phyloP scores from a whole-genome alignment of 768 basidiomycete genomes.

The Pulveroboletus ravenelii region DNA sequence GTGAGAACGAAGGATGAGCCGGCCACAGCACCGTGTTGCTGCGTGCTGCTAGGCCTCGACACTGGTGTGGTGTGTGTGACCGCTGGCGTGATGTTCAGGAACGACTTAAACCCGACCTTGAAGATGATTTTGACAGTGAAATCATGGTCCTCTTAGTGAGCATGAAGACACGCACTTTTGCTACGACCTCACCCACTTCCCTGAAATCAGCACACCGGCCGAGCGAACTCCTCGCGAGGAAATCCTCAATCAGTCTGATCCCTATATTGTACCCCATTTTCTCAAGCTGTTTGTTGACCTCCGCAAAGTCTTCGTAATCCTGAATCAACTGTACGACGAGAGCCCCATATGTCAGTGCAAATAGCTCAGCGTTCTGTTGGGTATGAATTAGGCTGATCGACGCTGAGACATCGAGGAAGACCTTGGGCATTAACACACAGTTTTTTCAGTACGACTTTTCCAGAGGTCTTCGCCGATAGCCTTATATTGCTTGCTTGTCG shows the following conservation, averaged over 20 bases:
- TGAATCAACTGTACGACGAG: slow-evolving; percentile 98
- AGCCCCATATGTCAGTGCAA: slow-evolving; percentile 94
- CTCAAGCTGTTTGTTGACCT: slow-evolving; percentile 94
- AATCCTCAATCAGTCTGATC: slow-evolving; percentile 93
- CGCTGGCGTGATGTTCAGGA: slow-evolving; percentile 85
- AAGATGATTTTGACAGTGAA: not conserved
- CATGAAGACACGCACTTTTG: slow-evolving; percentile 59
- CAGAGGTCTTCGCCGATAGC: slow-evolving; percentile 91
- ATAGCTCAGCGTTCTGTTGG: slow-evolving; percentile 90
- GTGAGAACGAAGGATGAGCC: slow-evolving; percentile 76
- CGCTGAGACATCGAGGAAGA: slow-evolving; percentile 6
- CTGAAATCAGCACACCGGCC: slow-evolving; percentile 91
- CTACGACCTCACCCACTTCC: slow-evolving; percentile 92
- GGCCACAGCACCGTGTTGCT: slow-evolving; percentile 37
- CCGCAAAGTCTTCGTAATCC: slow-evolving; percentile 96
- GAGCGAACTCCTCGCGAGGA: slow-evolving; percentile 86
- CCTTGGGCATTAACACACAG: slow-evolving; percentile 47
- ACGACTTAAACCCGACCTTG: slow-evolving; percentile 96
- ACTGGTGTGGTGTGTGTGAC: slow-evolving; percentile 64
- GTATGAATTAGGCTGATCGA: slow-evolving; percentile 17
- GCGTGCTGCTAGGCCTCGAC: slow-evolving; percentile 41
- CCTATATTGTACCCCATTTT: slow-evolving; percentile 99
- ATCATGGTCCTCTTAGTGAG: not conserved
- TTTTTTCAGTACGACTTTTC: slow-evolving; percentile 93
- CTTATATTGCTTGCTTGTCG: slow-evolving; percentile 80